These are phyloP conservation scores for Nothophytophthora sp. DNA, from an alignment of 352 stramenopile genomes.

Conservation along the genomic window DNA sequence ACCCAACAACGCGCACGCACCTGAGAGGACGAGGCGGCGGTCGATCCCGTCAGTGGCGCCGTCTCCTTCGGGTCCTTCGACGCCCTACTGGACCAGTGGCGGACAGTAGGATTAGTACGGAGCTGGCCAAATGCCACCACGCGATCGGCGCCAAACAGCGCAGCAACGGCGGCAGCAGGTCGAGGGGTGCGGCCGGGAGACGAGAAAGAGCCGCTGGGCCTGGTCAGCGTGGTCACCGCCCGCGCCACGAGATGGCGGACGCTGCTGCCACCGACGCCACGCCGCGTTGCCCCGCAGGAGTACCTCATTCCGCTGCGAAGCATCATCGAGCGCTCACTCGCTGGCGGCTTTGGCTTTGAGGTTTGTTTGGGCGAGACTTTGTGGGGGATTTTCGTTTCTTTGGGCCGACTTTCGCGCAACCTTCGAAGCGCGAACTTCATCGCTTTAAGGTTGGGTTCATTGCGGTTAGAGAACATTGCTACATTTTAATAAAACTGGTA, in stretches of 20 bases:
- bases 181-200: background rate
- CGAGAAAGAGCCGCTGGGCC: background rate
- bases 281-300: constrained; percentile 17
- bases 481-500: too few species aligned
- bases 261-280: background rate
- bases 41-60: constrained; percentile 31
- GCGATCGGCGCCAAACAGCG: constrained; percentile 9
- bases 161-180: constrained; percentile 7
- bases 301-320: constrained; percentile 64
- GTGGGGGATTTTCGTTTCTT: background rate
- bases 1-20: constrained; percentile 20
- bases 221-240: constrained; percentile 7
- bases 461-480: too few species aligned
- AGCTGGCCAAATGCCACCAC: background rate
- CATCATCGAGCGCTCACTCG: constrained; percentile 52
- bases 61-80: constrained; percentile 34
- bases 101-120: constrained; percentile 32
- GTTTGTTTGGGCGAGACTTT: too few species aligned
- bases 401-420: too few species aligned
- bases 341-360: too few species aligned
- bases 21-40: constrained; percentile 8
- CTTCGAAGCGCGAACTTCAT: too few species aligned
- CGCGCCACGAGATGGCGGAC: constrained; percentile 2
- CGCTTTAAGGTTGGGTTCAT: too few species aligned
- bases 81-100: constrained; percentile 37